Evolutionary conservation across 139 green algal genomes (phyloP).

Genomic region (Picocystis salinarum): DNA sequence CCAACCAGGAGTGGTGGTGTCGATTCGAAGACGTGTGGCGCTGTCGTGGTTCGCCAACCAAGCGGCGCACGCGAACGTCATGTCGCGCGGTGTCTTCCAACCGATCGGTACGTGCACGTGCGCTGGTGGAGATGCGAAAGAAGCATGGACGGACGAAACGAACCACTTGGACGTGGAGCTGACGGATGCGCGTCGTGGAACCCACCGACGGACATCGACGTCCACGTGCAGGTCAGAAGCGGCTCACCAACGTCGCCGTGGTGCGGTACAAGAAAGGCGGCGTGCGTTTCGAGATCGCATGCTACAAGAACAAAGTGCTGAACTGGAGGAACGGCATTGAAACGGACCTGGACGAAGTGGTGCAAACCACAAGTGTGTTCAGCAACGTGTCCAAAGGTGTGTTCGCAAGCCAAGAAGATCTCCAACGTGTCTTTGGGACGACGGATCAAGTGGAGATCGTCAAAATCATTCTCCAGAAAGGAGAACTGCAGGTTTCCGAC

Average conservation of each 20-base stretch:
- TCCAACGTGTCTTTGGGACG: constrained; percentile 75
- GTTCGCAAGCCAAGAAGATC: constrained; percentile 71
- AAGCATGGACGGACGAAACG: no score
- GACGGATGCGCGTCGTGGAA: no score
- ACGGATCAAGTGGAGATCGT: constrained; percentile 63
- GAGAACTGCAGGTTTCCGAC: constrained; percentile 88
- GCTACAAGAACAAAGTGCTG: constrained; percentile 95
- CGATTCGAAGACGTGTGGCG: no score
- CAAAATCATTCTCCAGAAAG: constrained; percentile 64
- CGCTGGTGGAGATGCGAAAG: no score
- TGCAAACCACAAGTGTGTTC: constrained; percentile 88
- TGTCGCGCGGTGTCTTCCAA: no score
- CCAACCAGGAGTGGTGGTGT: no score
- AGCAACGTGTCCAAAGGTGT: constrained; percentile 86
- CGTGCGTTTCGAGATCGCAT: constrained; percentile 89
- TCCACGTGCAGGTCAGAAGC: constrained; percentile 96
- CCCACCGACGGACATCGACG: no score
- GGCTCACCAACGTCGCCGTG: constrained; percentile 93
- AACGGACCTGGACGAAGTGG: constrained; percentile 92
- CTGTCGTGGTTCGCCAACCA: no score
- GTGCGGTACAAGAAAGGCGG: constrained; percentile 79
- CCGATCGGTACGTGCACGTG: no score
- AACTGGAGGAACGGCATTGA: constrained; percentile 41
- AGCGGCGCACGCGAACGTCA: no score
- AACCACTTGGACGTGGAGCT: no score